Evolutionary conservation across 805 yeast genomes (phyloP).

Genomic region (Candida caryicola): DNA sequence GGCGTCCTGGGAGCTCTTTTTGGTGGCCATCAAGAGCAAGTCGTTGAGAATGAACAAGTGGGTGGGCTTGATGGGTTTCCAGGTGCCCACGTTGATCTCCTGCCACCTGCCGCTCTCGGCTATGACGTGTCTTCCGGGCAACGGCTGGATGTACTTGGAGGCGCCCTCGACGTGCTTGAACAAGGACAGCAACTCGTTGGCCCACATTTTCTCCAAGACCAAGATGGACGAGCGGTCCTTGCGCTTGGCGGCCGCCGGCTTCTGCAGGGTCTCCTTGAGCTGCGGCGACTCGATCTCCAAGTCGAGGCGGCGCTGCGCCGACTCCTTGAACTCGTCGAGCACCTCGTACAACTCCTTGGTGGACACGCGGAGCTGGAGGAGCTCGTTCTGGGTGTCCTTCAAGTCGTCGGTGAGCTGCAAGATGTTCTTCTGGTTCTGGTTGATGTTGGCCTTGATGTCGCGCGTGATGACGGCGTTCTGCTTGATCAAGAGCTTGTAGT

Average conservation of each 20-base stretch:
- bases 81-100: constrained; percentile 80
- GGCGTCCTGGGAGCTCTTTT: constrained; percentile 36
- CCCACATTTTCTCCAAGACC: constrained; percentile 80
- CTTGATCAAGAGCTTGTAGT: constrained; percentile 51
- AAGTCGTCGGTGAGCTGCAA: constrained; percentile 59
- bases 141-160: constrained; percentile 68
- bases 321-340: constrained; percentile 53
- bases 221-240: constrained; percentile 68
- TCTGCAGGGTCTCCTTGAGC: constrained; percentile 10
- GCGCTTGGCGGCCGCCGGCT: constrained; percentile 16
- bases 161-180: constrained; percentile 91
- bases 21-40: constrained; percentile 68
- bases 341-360: constrained; percentile 61
- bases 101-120: constrained; percentile 83
- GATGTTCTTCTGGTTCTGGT: constrained; percentile 62
- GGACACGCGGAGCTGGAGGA: constrained; percentile 57
- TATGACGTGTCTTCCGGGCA: constrained; percentile 77
- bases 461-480: constrained; percentile 50
- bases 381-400: constrained; percentile 58
- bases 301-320: constrained; percentile 57
- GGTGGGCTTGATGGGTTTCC: constrained; percentile 73
- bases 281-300: constrained; percentile 34
- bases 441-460: constrained; percentile 58
- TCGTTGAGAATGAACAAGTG: constrained; percentile 80
- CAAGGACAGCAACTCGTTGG: constrained; percentile 60